Conservation (phyloP, 2,329 filamentous ascomycete genomes). For the Fonsecaea monophora region DNA sequence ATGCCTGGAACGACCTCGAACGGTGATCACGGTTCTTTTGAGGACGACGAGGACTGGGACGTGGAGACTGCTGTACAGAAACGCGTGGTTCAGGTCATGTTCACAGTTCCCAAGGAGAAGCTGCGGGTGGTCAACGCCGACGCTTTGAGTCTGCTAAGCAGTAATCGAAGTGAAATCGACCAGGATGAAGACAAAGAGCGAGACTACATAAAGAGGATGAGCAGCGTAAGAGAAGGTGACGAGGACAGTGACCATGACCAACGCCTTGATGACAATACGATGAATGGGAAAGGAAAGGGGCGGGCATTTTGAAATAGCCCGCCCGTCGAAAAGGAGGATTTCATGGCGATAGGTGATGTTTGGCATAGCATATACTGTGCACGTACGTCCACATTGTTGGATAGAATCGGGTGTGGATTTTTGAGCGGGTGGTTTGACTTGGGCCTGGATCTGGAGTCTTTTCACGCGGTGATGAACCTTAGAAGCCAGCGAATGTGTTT, state of each 20-base stretch:
- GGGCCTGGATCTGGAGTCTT: constrained; percentile 4
- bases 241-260: constrained; percentile 26
- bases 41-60: constrained; percentile 70
- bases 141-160: constrained; percentile 45
- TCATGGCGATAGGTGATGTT: not conserved
- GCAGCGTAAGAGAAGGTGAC: constrained; percentile 37
- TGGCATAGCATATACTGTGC: not conserved
- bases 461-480: not conserved
- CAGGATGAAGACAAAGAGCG: constrained; percentile 35
- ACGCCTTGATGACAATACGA: constrained; percentile 26
- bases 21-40: constrained; percentile 32
- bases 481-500: constrained; percentile 13
- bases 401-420: not conserved
- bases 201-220: constrained; percentile 39
- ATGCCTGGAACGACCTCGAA: constrained; percentile 34
- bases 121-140: constrained; percentile 89
- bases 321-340: not conserved
- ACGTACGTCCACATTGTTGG: not conserved
- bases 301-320: constrained; percentile 11
- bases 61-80: constrained; percentile 75
- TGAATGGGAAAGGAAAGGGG: constrained; percentile 27
- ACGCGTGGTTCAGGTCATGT: constrained; percentile 81
- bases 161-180: constrained; percentile 40
- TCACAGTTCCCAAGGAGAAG: constrained; percentile 86
- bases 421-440: not conserved